Percentiles rank a stretch among this genome's conserved stretches.
Conservation (phyloP, 2,329 filamentous ascomycete species). For the Aureobasidium melanogenum region DNA sequence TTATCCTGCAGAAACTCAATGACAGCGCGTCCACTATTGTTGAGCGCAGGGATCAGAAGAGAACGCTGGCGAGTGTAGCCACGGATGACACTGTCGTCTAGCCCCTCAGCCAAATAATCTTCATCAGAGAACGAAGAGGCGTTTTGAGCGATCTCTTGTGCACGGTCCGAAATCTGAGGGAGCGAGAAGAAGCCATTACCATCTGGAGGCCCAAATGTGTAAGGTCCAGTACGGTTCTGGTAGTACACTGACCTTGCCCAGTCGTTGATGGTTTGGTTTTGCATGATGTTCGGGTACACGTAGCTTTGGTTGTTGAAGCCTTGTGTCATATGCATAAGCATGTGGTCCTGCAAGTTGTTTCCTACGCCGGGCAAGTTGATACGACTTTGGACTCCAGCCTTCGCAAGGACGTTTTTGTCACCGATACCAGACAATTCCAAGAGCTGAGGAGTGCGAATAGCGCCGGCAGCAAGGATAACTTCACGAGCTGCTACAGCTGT, state of each 20-base stretch:
- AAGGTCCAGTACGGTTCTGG: constrained; percentile 20
- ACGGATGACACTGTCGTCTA: constrained; percentile 17
- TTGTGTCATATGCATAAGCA: constrained; percentile 16
- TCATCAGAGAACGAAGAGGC: constrained; percentile 15
- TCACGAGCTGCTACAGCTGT: constrained; percentile 18
- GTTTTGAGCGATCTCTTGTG: constrained; percentile 9
- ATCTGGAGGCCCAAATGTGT: constrained; percentile 20
- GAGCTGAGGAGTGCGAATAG: constrained; percentile 29
- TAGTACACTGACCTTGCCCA: constrained; percentile 17
- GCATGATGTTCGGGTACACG: constrained; percentile 17
- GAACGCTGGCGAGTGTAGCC: constrained; percentile 21
- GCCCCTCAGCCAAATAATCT: constrained; percentile 17
- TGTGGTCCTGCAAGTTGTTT: constrained; percentile 16
- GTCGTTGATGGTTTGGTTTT: constrained; percentile 19
- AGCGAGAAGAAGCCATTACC: constrained; percentile 22
- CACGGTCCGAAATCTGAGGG: constrained; percentile 16
- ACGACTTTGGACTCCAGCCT: constrained; percentile 31
- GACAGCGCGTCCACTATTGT: constrained; percentile 18
- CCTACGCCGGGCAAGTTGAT: constrained; percentile 14
- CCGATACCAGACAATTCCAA: constrained; percentile 34
- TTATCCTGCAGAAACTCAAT: constrained; percentile 26
- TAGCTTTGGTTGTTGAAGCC: constrained; percentile 15
- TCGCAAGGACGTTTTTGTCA: constrained; percentile 29
- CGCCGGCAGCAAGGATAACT: constrained; percentile 27
- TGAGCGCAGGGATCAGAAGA: constrained; percentile 20